These are phyloP conservation scores for Berberis vulgaris DNA, from an alignment of 164 flowering plant genomes.

Conservation along the genomic window DNA sequence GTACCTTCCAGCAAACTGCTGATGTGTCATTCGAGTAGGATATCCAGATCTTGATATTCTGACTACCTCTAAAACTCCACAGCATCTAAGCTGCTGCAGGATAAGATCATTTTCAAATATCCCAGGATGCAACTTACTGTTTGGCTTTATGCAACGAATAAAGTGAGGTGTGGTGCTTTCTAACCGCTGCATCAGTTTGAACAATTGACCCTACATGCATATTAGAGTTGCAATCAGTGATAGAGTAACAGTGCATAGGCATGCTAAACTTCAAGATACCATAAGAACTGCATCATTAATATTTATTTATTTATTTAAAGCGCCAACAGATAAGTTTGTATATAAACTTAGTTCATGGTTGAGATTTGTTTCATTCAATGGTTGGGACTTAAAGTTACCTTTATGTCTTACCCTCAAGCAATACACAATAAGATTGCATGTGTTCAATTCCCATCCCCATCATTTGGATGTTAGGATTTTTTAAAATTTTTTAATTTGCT, in stretches of 20 bases:
- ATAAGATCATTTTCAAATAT: constrained; percentile 62
- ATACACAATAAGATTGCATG: too few species aligned
- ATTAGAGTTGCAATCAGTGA: neutral
- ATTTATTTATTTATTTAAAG: too few species aligned
- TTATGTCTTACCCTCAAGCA: too few species aligned
- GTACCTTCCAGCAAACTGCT: constrained; percentile 77
- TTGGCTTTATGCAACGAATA: constrained; percentile 89
- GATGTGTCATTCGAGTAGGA: constrained; percentile 82
- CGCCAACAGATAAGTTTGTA: too few species aligned
- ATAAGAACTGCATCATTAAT: neutral
- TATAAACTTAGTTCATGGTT: too few species aligned
- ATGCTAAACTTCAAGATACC: neutral
- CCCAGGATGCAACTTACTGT: constrained; percentile 65
- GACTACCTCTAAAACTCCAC: constrained; percentile 79
- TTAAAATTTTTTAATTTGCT: too few species aligned
- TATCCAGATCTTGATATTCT: constrained; percentile 80
- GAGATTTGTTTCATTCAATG: too few species aligned
- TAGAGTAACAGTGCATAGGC: neutral
- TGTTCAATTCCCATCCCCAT: too few species aligned
- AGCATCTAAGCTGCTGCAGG: constrained; percentile 72
- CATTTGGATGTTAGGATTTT: too few species aligned
- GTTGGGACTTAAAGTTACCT: too few species aligned
- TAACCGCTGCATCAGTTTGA: constrained; percentile 71
- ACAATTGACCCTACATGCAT: constrained; percentile 69
- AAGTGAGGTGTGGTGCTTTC: constrained; percentile 82